phyloP scores from a whole-genome alignment of 2,329 filamentous ascomycete species.

The Beauveria sp. region DNA sequence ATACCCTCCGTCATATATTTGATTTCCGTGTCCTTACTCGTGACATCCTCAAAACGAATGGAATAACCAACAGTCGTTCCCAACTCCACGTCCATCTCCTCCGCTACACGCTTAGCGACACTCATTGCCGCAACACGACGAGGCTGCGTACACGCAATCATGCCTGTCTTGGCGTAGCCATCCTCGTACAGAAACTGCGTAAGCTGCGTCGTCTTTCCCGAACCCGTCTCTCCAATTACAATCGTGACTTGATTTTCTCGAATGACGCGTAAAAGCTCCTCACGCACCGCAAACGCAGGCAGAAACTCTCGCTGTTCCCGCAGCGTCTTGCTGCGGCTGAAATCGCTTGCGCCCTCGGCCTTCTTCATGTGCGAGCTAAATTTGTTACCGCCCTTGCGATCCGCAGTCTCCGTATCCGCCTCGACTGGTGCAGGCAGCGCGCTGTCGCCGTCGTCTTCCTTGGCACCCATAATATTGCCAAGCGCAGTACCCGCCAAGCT shows the following conservation, averaged over 20 bases:
- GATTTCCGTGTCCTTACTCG: conserved; percentile 88
- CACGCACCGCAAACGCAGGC: conserved; percentile 91
- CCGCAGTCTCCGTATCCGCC: conserved; percentile 52
- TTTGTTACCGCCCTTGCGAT: conserved; percentile 49
- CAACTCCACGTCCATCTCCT: conserved; percentile 94
- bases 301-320: conserved; percentile 88
- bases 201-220: conserved; percentile 93
- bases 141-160: conserved; percentile 96
- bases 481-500: conserved; percentile 86
- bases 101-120: conserved; percentile 93
- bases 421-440: conserved; percentile 70
- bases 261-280: conserved; percentile 86
- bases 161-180: conserved; percentile 76
- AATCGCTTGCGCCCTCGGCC: conserved; percentile 75
- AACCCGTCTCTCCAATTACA: conserved; percentile 94
- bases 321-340: conserved; percentile 86
- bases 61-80: conserved; percentile 89
- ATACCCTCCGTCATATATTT: conserved; percentile 99
- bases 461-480: conserved; percentile 92
- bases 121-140: conserved; percentile 97
- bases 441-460: conserved; percentile 87
- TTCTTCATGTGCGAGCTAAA: conserved; percentile 89
- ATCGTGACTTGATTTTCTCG: conserved; percentile 96
- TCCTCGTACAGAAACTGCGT: conserved; percentile 96
- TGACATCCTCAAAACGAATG: conserved; percentile 97